Conservation (phyloP, 441 rosid species). For the Brassica hybrid region DNA sequence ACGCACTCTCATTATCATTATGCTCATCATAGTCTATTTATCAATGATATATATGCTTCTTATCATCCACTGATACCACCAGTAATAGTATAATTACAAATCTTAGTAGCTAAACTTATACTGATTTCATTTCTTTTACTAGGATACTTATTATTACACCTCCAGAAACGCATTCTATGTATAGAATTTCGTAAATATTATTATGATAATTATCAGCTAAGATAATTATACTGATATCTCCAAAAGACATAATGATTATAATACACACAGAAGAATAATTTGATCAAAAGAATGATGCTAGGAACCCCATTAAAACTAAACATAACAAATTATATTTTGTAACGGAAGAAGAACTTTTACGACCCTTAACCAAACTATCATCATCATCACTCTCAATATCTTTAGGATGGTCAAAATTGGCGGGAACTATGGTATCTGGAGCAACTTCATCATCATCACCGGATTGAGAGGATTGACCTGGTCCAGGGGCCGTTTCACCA, state of each 20-base stretch:
- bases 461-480: slow-evolving; percentile 51
- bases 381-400: slow-evolving; percentile 44
- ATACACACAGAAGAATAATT: slow-evolving; percentile 23
- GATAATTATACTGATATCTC: background rate
- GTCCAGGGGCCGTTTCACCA: slow-evolving; percentile 54
- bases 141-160: background rate
- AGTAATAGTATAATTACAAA: background rate
- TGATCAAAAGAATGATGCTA: slow-evolving; percentile 4
- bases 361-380: slow-evolving; percentile 31
- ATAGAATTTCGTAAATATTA: background rate
- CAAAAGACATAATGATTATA: slow-evolving; percentile 7
- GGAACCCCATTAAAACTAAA: slow-evolving; percentile 10
- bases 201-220: background rate
- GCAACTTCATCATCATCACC: slow-evolving; percentile 67
- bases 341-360: slow-evolving; percentile 41
- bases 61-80: background rate
- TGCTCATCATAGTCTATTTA: background rate
- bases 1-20: background rate
- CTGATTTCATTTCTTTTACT: background rate
- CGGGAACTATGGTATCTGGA: slow-evolving; percentile 79
- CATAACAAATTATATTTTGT: slow-evolving; percentile 26
- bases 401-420: slow-evolving; percentile 69
- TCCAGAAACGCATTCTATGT: background rate
- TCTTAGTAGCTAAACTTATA: background rate
- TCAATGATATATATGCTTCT: background rate